A percentile compares a stretch with the other conserved stretches of the same genome.
Conservation (phyloP, 108 stramenopile genomes). For the Cyclotella baltica region DNA sequence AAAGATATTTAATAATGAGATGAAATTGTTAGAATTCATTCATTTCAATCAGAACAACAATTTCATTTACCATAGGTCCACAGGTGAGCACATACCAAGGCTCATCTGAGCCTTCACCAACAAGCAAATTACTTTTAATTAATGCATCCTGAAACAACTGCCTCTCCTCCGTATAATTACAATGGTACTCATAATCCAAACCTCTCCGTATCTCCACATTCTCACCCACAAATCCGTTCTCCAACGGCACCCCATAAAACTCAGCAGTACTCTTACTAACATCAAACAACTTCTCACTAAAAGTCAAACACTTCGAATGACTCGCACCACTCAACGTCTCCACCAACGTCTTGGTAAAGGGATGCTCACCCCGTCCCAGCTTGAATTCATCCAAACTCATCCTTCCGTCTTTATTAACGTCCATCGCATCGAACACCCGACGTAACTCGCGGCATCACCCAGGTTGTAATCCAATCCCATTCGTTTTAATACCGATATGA, state of each 20-base stretch:
- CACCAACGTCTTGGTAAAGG: slow-evolving; percentile 21
- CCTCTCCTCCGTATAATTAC: slow-evolving; percentile 70
- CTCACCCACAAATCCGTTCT: slow-evolving; percentile 60
- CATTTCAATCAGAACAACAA: not conserved
- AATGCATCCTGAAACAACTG: slow-evolving; percentile 79
- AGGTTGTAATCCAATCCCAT: slow-evolving; percentile 38
- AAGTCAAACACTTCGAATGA: not conserved
- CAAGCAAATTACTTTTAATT: slow-evolving; percentile 31
- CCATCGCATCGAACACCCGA: slow-evolving; percentile 35
- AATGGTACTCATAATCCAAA: slow-evolving; percentile 74
- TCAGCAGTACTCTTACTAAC: slow-evolving; percentile 15
- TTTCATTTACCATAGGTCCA: slow-evolving; percentile 51
- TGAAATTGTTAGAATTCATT: not conserved
- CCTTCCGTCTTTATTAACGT: slow-evolving; percentile 34
- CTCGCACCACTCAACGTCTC: slow-evolving; percentile 21
- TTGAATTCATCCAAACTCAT: slow-evolving; percentile 39
- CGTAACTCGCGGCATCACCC: slow-evolving; percentile 27
- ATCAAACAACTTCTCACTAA: slow-evolving; percentile 16
- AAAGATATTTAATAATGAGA: not conserved
- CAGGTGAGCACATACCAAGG: slow-evolving; percentile 47
- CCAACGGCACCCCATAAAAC: slow-evolving; percentile 27
- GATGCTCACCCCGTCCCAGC: slow-evolving; percentile 13
- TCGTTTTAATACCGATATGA: slow-evolving; percentile 6
- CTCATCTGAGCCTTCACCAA: slow-evolving; percentile 14
- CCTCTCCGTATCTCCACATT: slow-evolving; percentile 68